Evolutionary conservation across 83 land plant species (phyloP).

Genomic region (Larix sibirica): DNA sequence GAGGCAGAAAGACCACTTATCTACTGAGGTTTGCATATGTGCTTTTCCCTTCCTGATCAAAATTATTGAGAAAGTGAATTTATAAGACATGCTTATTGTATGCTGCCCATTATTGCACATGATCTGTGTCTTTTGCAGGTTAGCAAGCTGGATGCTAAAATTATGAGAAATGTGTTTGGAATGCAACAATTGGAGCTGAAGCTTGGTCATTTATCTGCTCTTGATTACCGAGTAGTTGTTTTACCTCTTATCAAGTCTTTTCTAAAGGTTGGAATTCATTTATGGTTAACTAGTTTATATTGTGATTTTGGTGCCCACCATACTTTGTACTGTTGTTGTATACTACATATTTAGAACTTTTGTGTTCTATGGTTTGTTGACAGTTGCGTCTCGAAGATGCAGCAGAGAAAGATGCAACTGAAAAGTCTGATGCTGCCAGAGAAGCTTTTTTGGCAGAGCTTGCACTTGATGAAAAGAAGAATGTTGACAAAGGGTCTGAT

Average conservation of each 20-base stretch:
- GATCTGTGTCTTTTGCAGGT: constrained; percentile 48
- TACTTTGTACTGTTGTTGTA: not conserved
- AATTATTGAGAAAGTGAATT: not conserved
- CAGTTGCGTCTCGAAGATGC: constrained; percentile 77
- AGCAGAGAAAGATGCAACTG: constrained; percentile 81
- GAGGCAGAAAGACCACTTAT: constrained; percentile 72
- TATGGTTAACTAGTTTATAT: not conserved
- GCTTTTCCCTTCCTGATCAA: not conserved
- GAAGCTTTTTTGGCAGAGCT: constrained; percentile 90
- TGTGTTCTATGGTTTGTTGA: constrained; percentile 5
- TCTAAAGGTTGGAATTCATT: constrained; percentile 49
- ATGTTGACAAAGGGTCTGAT: constrained; percentile 42
- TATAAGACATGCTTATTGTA: not conserved
- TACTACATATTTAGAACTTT: not conserved
- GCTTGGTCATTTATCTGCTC: constrained; percentile 52
- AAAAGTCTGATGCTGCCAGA: constrained; percentile 83
- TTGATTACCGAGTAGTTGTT: constrained; percentile 71
- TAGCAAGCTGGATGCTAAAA: constrained; percentile 75
- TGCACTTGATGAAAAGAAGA: constrained; percentile 60
- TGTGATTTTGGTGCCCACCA: not conserved
- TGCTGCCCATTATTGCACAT: not conserved
- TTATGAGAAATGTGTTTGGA: constrained; percentile 53
- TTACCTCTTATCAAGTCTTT: constrained; percentile 75
- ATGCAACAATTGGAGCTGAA: constrained; percentile 74
- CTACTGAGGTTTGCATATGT: constrained; percentile 57